These are phyloP conservation scores for Mycena epipterygia DNA, from an alignment of 768 basidiomycete genomes.

Conservation along the genomic window DNA sequence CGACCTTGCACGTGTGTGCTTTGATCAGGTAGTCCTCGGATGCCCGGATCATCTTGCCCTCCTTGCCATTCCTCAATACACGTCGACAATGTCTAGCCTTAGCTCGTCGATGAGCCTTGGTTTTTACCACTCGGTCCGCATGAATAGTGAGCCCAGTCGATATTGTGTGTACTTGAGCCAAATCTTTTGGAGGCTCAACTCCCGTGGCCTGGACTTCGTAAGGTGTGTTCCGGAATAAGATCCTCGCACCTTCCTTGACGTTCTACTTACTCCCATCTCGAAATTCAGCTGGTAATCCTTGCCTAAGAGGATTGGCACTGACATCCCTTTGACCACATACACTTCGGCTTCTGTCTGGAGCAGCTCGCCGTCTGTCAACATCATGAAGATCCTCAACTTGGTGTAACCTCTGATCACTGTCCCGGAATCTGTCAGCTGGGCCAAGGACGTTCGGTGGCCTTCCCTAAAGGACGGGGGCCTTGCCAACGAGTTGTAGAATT, in stretches of 20 bases:
- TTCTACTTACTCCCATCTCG: neutral
- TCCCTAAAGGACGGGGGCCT: too few relatives aligned
- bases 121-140: neutral
- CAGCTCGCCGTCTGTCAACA: too few relatives aligned
- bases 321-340: neutral
- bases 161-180: neutral
- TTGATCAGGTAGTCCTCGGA: neutral
- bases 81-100: neutral
- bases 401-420: too few relatives aligned
- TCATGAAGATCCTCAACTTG: too few relatives aligned
- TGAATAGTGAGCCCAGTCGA: neutral
- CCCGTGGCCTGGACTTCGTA: neutral
- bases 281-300: neutral
- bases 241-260: neutral
- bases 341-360: neutral
- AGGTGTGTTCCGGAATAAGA: neutral
- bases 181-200: neutral
- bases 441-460: too few relatives aligned
- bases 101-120: neutral
- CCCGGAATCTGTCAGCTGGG: too few relatives aligned
- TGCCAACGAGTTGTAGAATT: too few relatives aligned
- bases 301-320: neutral
- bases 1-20: neutral
- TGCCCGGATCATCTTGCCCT: neutral
- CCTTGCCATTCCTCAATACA: neutral